Conservation (phyloP, 768 basidiomycete genomes). For the Lactarius indigo region DNA sequence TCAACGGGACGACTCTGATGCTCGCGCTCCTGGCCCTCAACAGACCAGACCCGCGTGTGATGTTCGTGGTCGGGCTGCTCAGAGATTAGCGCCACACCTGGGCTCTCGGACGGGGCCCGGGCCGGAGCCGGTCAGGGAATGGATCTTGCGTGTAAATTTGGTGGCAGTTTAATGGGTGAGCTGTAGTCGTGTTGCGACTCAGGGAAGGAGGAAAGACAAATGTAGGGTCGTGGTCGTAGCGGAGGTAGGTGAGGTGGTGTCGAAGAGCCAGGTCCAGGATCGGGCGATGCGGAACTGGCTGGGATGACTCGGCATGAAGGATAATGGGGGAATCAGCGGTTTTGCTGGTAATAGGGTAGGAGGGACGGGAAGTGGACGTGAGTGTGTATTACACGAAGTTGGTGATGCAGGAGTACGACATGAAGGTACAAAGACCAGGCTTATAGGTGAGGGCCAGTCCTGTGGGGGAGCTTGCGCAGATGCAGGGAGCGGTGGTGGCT, state of each 20-base stretch:
- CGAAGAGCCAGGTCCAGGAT: background rate
- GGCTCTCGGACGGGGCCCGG: background rate
- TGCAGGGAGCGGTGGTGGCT: conserved; percentile 2
- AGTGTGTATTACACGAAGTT: conserved; percentile 10
- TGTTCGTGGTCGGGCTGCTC: conserved; percentile 5
- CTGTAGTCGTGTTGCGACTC: background rate
- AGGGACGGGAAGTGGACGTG: conserved; percentile 11
- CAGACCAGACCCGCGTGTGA: too few relatives aligned
- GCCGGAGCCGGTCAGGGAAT: background rate
- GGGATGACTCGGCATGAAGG: background rate
- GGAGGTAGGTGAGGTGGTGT: background rate
- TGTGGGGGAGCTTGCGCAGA: background rate
- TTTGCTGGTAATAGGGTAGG: conserved; percentile 8
- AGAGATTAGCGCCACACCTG: background rate
- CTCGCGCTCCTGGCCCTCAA: too few relatives aligned
- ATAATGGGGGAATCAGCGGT: background rate
- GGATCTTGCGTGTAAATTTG: conserved; percentile 4
- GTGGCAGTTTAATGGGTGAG: conserved; percentile 7
- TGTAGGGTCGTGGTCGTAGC: background rate
- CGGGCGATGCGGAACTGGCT: background rate
- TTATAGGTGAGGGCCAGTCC: background rate
- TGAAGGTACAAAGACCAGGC: background rate
- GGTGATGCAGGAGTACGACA: background rate
- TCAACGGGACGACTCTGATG: background rate
- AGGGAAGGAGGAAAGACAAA: background rate